These are phyloP conservation scores for Neurospora hispaniola DNA, from an alignment of 495 filamentous ascomycete species.

Conservation along the genomic window DNA sequence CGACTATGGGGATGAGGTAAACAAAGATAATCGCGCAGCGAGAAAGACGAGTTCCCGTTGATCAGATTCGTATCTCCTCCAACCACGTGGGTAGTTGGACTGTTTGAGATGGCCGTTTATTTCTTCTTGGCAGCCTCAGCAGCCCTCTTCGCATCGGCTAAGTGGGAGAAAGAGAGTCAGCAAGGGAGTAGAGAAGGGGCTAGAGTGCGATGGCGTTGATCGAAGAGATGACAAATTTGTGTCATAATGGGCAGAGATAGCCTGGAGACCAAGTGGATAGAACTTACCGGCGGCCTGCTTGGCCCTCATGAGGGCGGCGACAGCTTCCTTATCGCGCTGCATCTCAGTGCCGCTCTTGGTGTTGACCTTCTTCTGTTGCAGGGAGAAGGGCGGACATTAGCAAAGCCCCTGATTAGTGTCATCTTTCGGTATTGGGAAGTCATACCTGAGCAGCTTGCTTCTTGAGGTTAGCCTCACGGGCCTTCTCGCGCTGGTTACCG, in stretches of 20 bases:
- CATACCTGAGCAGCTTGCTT: constrained; percentile 45
- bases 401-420: not conserved
- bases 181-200: not conserved
- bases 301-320: constrained; percentile 75
- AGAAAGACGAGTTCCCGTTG: not conserved
- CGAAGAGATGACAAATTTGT: not conserved
- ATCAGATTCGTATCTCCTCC: not conserved
- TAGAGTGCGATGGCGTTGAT: not conserved
- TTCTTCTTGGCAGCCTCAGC: constrained; percentile 22
- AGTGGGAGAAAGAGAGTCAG: not conserved
- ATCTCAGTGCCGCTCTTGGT: constrained; percentile 57
- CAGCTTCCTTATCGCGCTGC: constrained; percentile 60
- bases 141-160: constrained; percentile 44
- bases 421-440: not conserved
- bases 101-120: constrained; percentile 19
- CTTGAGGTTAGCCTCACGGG: constrained; percentile 72
- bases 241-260: not conserved
- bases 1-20: not conserved
- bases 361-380: constrained; percentile 48
- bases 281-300: constrained; percentile 76
- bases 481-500: constrained; percentile 88
- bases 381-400: constrained; percentile 16
- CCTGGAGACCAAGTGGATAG: not conserved
- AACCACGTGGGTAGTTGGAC: not conserved
- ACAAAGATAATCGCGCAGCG: not conserved